Evolutionary conservation across 83 land plant species (phyloP).

Genomic region (Picea abies): DNA sequence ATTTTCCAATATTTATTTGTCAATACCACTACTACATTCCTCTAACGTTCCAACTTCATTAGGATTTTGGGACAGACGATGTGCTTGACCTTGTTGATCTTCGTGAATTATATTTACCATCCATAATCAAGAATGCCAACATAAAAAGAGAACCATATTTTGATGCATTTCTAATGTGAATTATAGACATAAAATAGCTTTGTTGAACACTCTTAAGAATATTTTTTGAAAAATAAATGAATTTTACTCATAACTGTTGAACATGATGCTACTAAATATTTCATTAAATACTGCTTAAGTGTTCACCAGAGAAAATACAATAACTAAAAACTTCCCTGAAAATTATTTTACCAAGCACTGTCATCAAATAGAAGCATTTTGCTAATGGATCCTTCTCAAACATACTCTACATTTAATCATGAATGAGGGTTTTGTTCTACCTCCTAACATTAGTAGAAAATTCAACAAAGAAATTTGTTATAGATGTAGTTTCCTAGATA

Average conservation of each 20-base stretch:
- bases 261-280: neutral
- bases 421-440: conserved; percentile 11
- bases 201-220: neutral
- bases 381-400: neutral
- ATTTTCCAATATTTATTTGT: too few relatives aligned
- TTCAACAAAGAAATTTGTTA: too few relatives aligned
- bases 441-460: too few relatives aligned
- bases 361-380: neutral
- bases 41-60: too few relatives aligned
- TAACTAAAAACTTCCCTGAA: neutral
- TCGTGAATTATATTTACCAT: neutral
- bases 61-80: too few relatives aligned
- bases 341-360: neutral
- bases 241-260: neutral
- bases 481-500: too few relatives aligned
- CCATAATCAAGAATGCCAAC: conserved; percentile 6
- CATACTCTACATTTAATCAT: conserved; percentile 19
- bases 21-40: too few relatives aligned
- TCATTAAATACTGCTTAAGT: neutral
- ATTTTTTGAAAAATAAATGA: neutral
- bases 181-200: neutral
- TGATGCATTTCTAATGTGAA: neutral
- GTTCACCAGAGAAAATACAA: neutral
- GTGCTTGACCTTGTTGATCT: too few relatives aligned
- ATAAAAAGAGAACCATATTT: neutral